phyloP scores from a whole-genome alignment of 2,329 filamentous ascomycete species.

The Colletotrichum paranaense region DNA sequence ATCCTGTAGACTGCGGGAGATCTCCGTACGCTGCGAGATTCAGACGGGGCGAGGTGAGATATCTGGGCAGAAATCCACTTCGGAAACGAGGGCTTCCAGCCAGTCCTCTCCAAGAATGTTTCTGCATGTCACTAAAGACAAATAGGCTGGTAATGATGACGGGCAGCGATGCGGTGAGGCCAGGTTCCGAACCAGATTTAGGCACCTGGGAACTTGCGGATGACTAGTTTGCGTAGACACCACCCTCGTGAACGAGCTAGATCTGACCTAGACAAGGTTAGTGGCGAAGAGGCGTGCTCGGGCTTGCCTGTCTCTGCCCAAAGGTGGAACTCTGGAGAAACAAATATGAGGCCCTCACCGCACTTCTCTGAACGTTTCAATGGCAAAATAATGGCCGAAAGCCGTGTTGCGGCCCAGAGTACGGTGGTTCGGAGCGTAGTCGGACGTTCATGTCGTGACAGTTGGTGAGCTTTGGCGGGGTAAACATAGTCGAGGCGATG shows the following conservation, averaged over 20 bases:
- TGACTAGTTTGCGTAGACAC: constrained; percentile 10
- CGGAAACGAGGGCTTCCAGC: not conserved
- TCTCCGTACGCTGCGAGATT: constrained; percentile 24
- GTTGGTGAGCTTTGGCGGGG: not conserved
- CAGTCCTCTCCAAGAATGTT: not conserved
- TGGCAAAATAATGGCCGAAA: not conserved
- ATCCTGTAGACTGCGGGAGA: constrained; percentile 28
- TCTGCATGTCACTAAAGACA: not conserved
- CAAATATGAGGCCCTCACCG: constrained; percentile 7
- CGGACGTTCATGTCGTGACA: constrained; percentile 6
- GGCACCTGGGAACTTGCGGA: constrained; percentile 3
- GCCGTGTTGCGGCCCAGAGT: not conserved
- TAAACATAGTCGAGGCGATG: not conserved
- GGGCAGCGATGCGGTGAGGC: constrained; percentile 1
- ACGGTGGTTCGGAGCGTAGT: not conserved
- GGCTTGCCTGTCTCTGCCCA: not conserved
- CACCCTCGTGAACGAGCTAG: constrained; percentile 17
- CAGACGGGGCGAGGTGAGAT: not conserved
- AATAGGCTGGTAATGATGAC: not conserved
- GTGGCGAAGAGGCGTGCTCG: constrained; percentile 2
- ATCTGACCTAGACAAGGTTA: not conserved
- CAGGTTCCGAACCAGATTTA: constrained; percentile 23
- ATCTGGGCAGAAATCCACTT: not conserved
- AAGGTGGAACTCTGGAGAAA: constrained; percentile 6
- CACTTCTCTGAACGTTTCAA: too few relatives aligned